A percentile compares a stretch with the other conserved stretches of the same genome.
Evolutionary conservation across 495 filamentous ascomycete genomes (phyloP).

Genomic region (Barbatosphaeria neglecta): DNA sequence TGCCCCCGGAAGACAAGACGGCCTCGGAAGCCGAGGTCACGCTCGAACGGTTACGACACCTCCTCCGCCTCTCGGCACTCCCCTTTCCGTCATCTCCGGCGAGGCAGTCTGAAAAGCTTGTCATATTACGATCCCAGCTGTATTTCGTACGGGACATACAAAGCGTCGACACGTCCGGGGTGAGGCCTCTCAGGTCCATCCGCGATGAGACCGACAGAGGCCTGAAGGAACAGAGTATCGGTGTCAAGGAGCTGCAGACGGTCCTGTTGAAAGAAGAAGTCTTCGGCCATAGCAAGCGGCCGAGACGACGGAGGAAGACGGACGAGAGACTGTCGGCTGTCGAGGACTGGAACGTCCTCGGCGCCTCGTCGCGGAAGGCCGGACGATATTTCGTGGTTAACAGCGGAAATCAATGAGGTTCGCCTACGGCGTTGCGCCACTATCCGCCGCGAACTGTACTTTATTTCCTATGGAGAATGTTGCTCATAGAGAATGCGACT

Average conservation of each 20-base stretch:
- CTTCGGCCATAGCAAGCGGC: conserved; percentile 31
- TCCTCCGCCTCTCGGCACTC: conserved; percentile 82
- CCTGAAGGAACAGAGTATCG: conserved; percentile 29
- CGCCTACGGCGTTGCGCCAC: not conserved
- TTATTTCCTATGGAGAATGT: not conserved
- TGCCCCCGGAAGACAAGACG: conserved; percentile 41
- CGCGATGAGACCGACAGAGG: conserved; percentile 61
- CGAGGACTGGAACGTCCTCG: conserved; percentile 60
- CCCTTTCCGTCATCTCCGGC: conserved; percentile 53
- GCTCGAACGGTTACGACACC: conserved; percentile 52
- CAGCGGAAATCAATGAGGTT: conserved; percentile 26
- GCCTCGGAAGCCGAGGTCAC: conserved; percentile 26
- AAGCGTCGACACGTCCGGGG: conserved; percentile 56
- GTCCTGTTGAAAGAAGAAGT: conserved; percentile 30
- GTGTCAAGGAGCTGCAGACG: conserved; percentile 21
- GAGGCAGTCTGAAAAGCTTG: conserved; percentile 49
- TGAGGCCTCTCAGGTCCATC: conserved; percentile 64
- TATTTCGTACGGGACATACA: conserved; percentile 82
- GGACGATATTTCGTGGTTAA: conserved; percentile 75
- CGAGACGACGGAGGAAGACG: conserved; percentile 22
- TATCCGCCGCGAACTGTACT: not conserved
- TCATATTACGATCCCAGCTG: conserved; percentile 69
- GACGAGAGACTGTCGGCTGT: conserved; percentile 10
- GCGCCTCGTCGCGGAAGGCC: conserved; percentile 49
- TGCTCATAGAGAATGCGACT: not conserved